Evolutionary conservation across 2,329 filamentous ascomycete species (phyloP), one percentile per base, ranked within the genome.

Genomic region (Parastagonospora avenae): DNA sequence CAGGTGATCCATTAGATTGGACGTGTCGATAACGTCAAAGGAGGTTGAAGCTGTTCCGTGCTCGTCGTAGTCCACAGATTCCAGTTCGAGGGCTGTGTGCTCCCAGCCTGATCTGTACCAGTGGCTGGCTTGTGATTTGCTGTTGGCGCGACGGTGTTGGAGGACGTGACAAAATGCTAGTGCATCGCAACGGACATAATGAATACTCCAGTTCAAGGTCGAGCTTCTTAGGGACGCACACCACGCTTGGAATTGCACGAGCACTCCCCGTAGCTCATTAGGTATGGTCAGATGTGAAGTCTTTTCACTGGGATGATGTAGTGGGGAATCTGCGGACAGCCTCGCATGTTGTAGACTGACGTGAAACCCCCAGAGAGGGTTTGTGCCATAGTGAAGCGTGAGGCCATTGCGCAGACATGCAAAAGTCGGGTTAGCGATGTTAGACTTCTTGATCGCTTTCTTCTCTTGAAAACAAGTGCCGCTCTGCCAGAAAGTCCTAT

Each of bases 1-100:
- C 7, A 79, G 15, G 42, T 77, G 71, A 48, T 81, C 78, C 2
- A 71, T 63, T 9, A 83, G 65, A 45, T 78, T 79, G 46, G 65
- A 83, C 0, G 82, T 84, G 54, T 87, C 83, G 46, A 87, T 81
- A 4, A 81, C 72, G 59, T 85, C 78, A 57, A 86, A 87, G 3
- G 47, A 38, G 4, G 56, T 66, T 0, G 81, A 79, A 0, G 74
- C 78, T 11, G 47, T 42, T 2, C 64, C 62, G n/a, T 40, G 30
- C 14, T 40, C n/a, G 4, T 4, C n/a, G 55, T 84, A 85, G 3
- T 75, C 72, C 1, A 51, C 52, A 1, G 63, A 39, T 40, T 82
- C 77, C 4, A 86, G 70, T 1, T 65, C 50, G 2, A 85, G 62
- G 1, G 68, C 60, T 8, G 72, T 68, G 12, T 68, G 63, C 32